phyloP scores from a whole-genome alignment of 805 yeast genomes.

The Ogataea paradorogensis region DNA sequence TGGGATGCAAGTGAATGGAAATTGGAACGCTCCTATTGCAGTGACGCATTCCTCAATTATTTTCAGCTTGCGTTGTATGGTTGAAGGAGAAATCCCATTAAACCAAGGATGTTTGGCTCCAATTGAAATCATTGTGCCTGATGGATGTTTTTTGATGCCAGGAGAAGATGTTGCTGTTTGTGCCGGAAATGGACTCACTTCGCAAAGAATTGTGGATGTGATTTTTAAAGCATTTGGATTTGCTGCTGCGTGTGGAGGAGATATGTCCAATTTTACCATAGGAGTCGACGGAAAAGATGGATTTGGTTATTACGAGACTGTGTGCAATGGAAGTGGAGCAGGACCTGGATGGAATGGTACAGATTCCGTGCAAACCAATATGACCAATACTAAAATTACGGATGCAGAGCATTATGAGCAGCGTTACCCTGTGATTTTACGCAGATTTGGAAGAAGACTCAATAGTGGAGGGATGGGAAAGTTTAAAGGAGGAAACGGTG shows the following conservation, averaged over 20 bases:
- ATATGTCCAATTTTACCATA: conserved; percentile 53
- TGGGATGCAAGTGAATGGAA: conserved; percentile 79
- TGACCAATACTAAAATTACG: conserved; percentile 54
- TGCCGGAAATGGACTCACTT: conserved; percentile 51
- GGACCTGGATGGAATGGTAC: conserved; percentile 45
- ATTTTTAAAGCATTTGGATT: conserved; percentile 52
- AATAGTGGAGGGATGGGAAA: conserved; percentile 48
- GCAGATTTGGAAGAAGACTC: conserved; percentile 39
- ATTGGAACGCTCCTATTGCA: conserved; percentile 88
- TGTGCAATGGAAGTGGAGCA: conserved; percentile 53
- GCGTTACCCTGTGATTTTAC: conserved; percentile 48
- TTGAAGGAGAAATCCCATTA: conserved; percentile 81
- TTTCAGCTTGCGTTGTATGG: conserved; percentile 79
- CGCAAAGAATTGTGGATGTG: conserved; percentile 53
- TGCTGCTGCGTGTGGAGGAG: conserved; percentile 55
- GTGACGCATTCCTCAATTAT: conserved; percentile 85
- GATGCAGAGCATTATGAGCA: conserved; percentile 52
- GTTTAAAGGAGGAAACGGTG: conserved; percentile 48
- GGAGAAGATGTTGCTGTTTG: conserved; percentile 48
- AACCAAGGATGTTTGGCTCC: conserved; percentile 80
- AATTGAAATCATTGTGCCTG: conserved; percentile 20
- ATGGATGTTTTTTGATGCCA: conserved; percentile 30
- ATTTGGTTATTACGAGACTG: conserved; percentile 51
- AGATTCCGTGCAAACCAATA: conserved; percentile 49
- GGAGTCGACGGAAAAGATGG: conserved; percentile 44